Percentiles rank a stretch among this genome's conserved stretches.
phyloP scores from a whole-genome alignment of 306 rosid genomes.

The Astragalus glycyphyllos region DNA sequence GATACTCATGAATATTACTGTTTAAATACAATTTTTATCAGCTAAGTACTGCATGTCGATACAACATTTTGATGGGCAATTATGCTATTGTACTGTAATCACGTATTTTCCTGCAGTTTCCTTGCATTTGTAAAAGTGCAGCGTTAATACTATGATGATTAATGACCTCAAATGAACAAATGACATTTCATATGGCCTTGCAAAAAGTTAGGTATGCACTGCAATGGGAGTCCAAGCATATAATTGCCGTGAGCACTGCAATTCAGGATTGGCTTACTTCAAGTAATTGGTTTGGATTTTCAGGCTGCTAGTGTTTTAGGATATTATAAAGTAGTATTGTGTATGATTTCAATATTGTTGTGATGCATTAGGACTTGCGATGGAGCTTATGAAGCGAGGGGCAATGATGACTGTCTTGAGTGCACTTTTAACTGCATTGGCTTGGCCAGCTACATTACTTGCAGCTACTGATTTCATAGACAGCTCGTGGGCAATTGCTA shows the following conservation, averaged over 20 bases:
- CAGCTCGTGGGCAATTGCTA: slow-evolving; percentile 67
- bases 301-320: slow-evolving; percentile 24
- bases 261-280: slow-evolving; percentile 74
- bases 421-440: slow-evolving; percentile 64
- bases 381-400: slow-evolving; percentile 65
- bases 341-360: slow-evolving; percentile 38
- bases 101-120: slow-evolving; percentile 19
- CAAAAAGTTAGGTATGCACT: slow-evolving; percentile 64
- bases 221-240: slow-evolving; percentile 68
- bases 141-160: slow-evolving; percentile 33
- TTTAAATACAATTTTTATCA: neutral
- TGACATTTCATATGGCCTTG: slow-evolving; percentile 50
- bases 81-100: slow-evolving; percentile 1
- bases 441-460: slow-evolving; percentile 64
- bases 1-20: slow-evolving; percentile 11
- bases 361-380: slow-evolving; percentile 51
- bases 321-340: slow-evolving; percentile 15
- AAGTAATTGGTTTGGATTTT: slow-evolving; percentile 51
- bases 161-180: slow-evolving; percentile 39
- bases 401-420: slow-evolving; percentile 68
- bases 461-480: slow-evolving; percentile 60
- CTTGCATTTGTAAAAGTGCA: slow-evolving; percentile 23
- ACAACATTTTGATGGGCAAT: slow-evolving; percentile 16
- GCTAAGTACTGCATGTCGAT: slow-evolving; percentile 9
- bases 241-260: slow-evolving; percentile 69